Conservation (phyloP, 2,329 filamentous ascomycete genomes). For the Arthroderma uncinatum region DNA sequence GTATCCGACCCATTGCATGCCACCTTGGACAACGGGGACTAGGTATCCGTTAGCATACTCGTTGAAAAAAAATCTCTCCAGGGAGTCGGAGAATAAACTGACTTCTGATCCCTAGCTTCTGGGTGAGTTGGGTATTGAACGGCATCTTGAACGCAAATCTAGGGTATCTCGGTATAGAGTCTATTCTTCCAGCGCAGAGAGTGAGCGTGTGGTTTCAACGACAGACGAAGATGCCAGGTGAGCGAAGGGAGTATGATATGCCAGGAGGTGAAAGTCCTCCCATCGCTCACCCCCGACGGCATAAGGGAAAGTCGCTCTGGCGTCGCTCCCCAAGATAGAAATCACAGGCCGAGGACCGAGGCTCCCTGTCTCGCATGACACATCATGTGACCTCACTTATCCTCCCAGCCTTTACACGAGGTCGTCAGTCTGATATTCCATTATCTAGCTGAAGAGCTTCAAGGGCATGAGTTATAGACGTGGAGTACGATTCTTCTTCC, state of each 20-base stretch:
- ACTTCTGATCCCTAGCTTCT: conserved; percentile 46
- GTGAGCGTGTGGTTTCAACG: not conserved
- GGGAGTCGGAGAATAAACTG: conserved; percentile 9
- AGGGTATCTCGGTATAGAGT: not conserved
- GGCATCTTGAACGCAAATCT: conserved; percentile 38
- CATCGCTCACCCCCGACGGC: not conserved
- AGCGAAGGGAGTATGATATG: not conserved
- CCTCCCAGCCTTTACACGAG: too few species aligned
- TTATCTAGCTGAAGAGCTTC: too few species aligned
- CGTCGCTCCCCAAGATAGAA: not conserved
- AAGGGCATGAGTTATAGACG: too few species aligned
- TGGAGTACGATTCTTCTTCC: too few species aligned
- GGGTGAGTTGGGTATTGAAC: conserved; percentile 54
- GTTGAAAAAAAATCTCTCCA: not conserved
- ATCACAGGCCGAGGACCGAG: conserved; percentile 10
- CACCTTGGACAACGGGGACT: conserved; percentile 42
- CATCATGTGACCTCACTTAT: conserved; percentile 1
- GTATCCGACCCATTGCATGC: conserved; percentile 48
- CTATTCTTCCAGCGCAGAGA: not conserved
- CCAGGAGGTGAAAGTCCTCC: not conserved
- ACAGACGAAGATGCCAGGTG: not conserved
- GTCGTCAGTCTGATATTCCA: too few species aligned
- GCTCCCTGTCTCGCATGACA: not conserved
- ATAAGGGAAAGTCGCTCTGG: not conserved
- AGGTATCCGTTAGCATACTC: not conserved